Evolutionary conservation across 164 flowering plant species (phyloP).

Genomic region (Houttuynia cordata): DNA sequence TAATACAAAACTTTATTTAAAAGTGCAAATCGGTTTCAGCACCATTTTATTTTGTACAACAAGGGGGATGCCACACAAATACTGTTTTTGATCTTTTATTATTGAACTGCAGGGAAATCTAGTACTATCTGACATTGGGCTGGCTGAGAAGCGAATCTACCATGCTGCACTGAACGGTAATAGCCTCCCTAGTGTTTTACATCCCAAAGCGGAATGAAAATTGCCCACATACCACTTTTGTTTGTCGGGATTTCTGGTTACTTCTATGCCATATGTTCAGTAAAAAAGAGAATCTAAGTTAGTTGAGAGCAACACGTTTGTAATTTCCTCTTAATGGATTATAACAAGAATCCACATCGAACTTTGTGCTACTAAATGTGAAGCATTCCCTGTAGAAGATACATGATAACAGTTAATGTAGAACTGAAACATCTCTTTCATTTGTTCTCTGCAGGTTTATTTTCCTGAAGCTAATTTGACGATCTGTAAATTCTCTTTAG

Average conservation of each 20-base stretch:
- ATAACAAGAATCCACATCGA: neutral
- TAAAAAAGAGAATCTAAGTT: conserved; percentile 1
- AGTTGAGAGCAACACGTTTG: conserved; percentile 6
- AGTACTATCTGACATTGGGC: conserved; percentile 63
- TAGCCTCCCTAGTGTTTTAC: conserved; percentile 69
- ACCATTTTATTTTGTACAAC: neutral
- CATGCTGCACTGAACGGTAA: conserved; percentile 93
- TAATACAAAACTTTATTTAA: too few relatives aligned
- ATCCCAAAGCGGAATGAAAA: conserved; percentile 82
- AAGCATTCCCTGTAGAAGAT: neutral
- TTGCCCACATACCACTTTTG: conserved; percentile 22
- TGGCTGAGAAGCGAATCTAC: conserved; percentile 83
- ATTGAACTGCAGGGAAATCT: conserved; percentile 61
- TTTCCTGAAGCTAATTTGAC: conserved; percentile 43
- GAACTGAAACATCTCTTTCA: conserved; percentile 57
- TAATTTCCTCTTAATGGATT: conserved; percentile 7
- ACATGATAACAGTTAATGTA: conserved; percentile 9
- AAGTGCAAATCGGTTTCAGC: neutral
- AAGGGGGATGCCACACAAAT: neutral
- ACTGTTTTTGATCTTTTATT: neutral
- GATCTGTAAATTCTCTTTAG: conserved; percentile 9
- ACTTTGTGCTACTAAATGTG: neutral
- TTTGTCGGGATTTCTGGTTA: conserved; percentile 26
- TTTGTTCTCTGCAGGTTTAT: conserved; percentile 75
- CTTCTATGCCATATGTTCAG: conserved; percentile 3